Evolutionary conservation across 805 yeast species (phyloP), one percentile per base, ranked within the genome.

Genomic region (Yarrowia hollandica): DNA sequence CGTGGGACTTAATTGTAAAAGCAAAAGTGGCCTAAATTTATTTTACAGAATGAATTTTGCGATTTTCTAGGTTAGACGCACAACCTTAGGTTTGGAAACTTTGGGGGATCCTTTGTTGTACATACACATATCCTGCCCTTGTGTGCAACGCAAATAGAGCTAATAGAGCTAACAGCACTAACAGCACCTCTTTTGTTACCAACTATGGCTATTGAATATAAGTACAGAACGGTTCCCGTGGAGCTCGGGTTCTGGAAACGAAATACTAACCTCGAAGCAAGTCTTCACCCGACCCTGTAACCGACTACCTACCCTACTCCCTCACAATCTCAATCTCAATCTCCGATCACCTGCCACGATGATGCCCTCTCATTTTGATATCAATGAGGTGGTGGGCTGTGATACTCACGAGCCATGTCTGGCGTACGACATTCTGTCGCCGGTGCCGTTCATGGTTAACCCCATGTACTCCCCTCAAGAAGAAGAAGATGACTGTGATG

Each of bases 341-440:
- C 39, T 35, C 39, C 16, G 28, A 38, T 16, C 46, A 22, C 30
- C 33, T 19, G 16, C 26, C 55, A 48, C 55, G 30, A 48, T 48
- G 55, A 48, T 48, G 55, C 55, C 55, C 55, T 48, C 55, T 48
- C 55, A 48, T 48, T 48, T 48, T 31, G 55, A 48, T 48, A 31
- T 48, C 39, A 48, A 48, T 48, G 55, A 48, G 55, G 55, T 48
- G 30, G 39, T 31, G 39, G 21, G 30, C 31, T 31, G 30, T 16
- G 39, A 48, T 22, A 48, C 55, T 18, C 55, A 48, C 25, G 55
- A 48, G 39, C 55, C 38, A 1, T 48, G 55, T 8, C 12, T 48
- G 39, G 55, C 31, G 16, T 48, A 48, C 39, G 55, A 48, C 15
- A 15, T 48, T 15, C 22, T 48, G 39, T 48, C 55, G 55, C 55